Conservation (phyloP, 768 basidiomycete species). For the Gyrodon lividus region DNA sequence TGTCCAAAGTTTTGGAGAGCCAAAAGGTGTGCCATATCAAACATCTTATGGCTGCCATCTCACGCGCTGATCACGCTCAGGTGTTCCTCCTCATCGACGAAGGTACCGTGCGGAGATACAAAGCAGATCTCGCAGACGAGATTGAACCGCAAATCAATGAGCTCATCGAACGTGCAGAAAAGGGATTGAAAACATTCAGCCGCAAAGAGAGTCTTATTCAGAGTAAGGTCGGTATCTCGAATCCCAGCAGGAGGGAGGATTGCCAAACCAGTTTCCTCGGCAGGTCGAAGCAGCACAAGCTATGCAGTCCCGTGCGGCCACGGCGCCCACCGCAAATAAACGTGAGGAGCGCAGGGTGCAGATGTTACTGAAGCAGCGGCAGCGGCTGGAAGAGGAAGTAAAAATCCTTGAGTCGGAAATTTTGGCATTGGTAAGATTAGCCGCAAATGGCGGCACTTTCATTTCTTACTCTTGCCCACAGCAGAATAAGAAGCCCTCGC, state of each 20-base stretch:
- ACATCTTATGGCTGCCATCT: not conserved
- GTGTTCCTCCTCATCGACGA: slow-evolving; percentile 76
- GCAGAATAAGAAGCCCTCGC: slow-evolving; percentile 20
- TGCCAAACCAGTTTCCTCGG: not conserved
- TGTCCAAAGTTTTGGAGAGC: slow-evolving; percentile 63
- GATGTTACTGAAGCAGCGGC: slow-evolving; percentile 62
- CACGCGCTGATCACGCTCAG: slow-evolving; percentile 36
- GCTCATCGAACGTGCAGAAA: slow-evolving; percentile 68
- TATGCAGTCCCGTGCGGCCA: slow-evolving; percentile 40
- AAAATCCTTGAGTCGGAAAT: slow-evolving; percentile 61
- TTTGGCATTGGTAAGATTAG: slow-evolving; percentile 44
- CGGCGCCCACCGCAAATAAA: slow-evolving; percentile 56
- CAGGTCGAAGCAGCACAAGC: slow-evolving; percentile 57
- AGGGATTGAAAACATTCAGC: slow-evolving; percentile 57
- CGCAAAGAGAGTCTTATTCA: slow-evolving; percentile 63
- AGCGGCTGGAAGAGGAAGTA: slow-evolving; percentile 65
- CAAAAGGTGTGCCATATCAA: slow-evolving; percentile 51
- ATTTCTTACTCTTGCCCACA: slow-evolving; percentile 12
- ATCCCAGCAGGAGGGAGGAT: not conserved
- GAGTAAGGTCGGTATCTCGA: slow-evolving; percentile 50
- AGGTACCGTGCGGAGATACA: slow-evolving; percentile 69
- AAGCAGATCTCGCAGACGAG: slow-evolving; percentile 72
- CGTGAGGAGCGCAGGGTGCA: slow-evolving; percentile 66
- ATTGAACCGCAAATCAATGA: slow-evolving; percentile 80
- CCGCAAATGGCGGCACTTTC: not conserved